Evolutionary conservation across 2,329 filamentous ascomycete species (phyloP).

Genomic region (Apiospora rasikravindrae): DNA sequence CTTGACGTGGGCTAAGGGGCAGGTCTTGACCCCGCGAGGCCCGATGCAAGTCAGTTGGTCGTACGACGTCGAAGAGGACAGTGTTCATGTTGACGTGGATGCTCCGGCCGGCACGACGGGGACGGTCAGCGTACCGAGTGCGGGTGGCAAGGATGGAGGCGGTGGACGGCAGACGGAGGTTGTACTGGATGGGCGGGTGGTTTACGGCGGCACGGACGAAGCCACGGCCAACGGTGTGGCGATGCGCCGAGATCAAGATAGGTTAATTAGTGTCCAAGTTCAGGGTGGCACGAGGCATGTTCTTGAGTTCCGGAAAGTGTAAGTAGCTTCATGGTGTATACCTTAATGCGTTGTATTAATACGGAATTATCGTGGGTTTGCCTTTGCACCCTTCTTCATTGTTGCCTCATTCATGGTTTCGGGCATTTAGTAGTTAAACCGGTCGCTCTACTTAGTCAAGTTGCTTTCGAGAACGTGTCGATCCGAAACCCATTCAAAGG

Average conservation of each 20-base stretch:
- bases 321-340: neutral
- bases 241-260: slow-evolving; percentile 19
- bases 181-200: slow-evolving; percentile 15
- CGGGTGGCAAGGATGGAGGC: neutral
- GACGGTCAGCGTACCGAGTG: slow-evolving; percentile 31
- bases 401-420: neutral
- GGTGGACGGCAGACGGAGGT: neutral
- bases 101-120: slow-evolving; percentile 40
- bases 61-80: slow-evolving; percentile 23
- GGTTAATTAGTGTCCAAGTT: slow-evolving; percentile 17
- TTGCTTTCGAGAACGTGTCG: neutral
- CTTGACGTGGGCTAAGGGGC: slow-evolving; percentile 49
- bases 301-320: slow-evolving; percentile 2
- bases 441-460: neutral
- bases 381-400: neutral
- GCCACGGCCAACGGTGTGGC: neutral
- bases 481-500: neutral
- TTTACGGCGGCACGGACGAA: neutral
- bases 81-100: slow-evolving; percentile 37
- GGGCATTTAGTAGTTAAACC: neutral
- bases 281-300: slow-evolving; percentile 20
- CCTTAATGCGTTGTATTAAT: neutral
- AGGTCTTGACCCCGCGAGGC: slow-evolving; percentile 48
- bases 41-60: slow-evolving; percentile 47
- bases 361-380: neutral